phyloP scores from a whole-genome alignment of 768 basidiomycete species.

The Boletus vinaceobasis region DNA sequence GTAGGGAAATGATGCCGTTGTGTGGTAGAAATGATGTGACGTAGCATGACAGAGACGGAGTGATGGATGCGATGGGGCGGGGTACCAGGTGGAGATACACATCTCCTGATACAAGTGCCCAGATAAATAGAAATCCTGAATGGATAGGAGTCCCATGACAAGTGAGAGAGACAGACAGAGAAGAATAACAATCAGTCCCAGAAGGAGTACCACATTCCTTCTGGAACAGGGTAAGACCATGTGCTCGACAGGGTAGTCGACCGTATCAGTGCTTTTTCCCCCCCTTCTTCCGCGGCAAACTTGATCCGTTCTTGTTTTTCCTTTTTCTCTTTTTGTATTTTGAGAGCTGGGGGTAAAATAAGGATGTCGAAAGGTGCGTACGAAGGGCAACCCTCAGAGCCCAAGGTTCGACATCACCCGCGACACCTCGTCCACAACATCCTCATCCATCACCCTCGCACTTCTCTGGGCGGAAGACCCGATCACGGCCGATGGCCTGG shows the following conservation, averaged over 20 bases:
- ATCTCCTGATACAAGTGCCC: conserved; percentile 30
- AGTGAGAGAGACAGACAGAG: conserved; percentile 18
- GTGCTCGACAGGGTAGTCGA: conserved; percentile 20
- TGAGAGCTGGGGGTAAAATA: conserved; percentile 8
- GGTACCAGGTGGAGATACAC: conserved; percentile 23
- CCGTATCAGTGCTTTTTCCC: conserved; percentile 5
- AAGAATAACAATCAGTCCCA: conserved; percentile 17
- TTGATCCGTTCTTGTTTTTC: conserved; percentile 1
- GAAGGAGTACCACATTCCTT: conserved; percentile 18
- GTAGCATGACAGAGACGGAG: conserved; percentile 16
- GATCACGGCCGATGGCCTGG: conserved; percentile 48
- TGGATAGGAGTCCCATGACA: conserved; percentile 28
- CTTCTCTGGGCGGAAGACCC: conserved; percentile 44
- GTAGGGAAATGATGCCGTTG: conserved; percentile 30
- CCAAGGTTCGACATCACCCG: conserved; percentile 77
- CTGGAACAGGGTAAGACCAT: conserved; percentile 21
- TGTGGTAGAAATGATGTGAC: conserved; percentile 23
- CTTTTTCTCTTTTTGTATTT: conserved; percentile 2
- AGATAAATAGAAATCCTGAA: conserved; percentile 34
- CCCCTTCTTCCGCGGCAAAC: conserved; percentile 6
- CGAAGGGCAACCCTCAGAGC: conserved; percentile 37
- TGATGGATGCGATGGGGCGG: conserved; percentile 23
- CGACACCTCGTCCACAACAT: conserved; percentile 65
- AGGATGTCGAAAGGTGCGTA: conserved; percentile 5
- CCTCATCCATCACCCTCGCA: conserved; percentile 45